Evolutionary conservation across 2,329 filamentous ascomycete species (phyloP).

Genomic region (Juglanconis juglandina): DNA sequence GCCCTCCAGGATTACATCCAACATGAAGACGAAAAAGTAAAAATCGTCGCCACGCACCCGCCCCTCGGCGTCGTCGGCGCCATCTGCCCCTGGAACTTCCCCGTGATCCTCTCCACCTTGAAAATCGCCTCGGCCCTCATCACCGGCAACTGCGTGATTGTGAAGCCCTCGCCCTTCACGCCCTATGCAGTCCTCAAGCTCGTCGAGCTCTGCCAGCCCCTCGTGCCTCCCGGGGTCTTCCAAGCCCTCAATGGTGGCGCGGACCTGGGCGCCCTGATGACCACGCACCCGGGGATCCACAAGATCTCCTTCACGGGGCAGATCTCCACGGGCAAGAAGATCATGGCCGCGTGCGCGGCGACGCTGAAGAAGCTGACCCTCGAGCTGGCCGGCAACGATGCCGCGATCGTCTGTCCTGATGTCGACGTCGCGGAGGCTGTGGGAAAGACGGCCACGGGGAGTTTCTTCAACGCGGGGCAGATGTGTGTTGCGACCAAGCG

Average conservation of each 20-base stretch:
- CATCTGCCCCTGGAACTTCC: constrained; percentile 62
- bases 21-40: constrained; percentile 41
- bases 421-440: constrained; percentile 46
- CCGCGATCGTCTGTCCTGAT: constrained; percentile 50
- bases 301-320: constrained; percentile 60
- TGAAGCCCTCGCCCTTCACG: constrained; percentile 47
- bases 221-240: constrained; percentile 55
- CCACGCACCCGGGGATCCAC: constrained; percentile 49
- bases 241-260: constrained; percentile 54
- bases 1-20: constrained; percentile 44
- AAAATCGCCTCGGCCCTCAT: constrained; percentile 49
- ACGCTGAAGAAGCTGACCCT: constrained; percentile 54
- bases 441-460: constrained; percentile 40
- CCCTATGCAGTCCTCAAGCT: constrained; percentile 51
- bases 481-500: constrained; percentile 57
- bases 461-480: constrained; percentile 53
- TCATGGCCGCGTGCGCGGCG: constrained; percentile 45
- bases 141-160: constrained; percentile 51
- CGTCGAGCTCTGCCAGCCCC: constrained; percentile 36
- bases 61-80: constrained; percentile 50
- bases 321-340: constrained; percentile 41
- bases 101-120: constrained; percentile 42
- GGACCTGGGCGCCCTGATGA: constrained; percentile 50
- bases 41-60: constrained; percentile 39
- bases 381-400: constrained; percentile 54